These are phyloP conservation scores for Aspergillus brasiliensis DNA, from an alignment of 2,329 filamentous ascomycete species.

Conservation along the genomic window DNA sequence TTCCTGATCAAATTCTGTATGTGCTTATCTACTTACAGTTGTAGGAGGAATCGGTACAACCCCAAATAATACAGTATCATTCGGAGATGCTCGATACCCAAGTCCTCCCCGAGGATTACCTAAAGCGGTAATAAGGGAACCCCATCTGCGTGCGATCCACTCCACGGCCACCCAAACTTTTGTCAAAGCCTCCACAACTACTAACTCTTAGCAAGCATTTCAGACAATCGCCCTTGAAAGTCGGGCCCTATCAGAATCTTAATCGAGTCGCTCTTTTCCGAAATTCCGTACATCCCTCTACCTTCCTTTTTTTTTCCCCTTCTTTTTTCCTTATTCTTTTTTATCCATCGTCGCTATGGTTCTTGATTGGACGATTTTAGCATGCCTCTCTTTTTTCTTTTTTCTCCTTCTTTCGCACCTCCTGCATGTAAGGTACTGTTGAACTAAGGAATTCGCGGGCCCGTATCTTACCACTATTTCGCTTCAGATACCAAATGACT, in stretches of 20 bases:
- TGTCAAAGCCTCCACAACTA: conserved; percentile 8
- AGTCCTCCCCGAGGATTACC: not conserved
- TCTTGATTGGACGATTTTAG: not conserved
- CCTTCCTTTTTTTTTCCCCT: not conserved
- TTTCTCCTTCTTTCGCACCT: not conserved
- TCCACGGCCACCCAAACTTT: conserved; percentile 6
- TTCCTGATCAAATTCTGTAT: not conserved
- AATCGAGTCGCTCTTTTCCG: conserved; percentile 8
- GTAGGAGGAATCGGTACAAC: not conserved
- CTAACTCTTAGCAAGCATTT: not conserved
- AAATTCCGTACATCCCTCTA: not conserved
- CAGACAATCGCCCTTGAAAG: not conserved
- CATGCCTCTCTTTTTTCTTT: not conserved
- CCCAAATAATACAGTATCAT: not conserved
- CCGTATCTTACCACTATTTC: not conserved
- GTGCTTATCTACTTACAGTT: not conserved
- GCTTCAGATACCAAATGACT: not conserved
- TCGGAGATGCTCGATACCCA: not conserved
- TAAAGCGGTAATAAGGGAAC: not conserved
- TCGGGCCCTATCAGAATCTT: conserved; percentile 12
- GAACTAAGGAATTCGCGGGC: not conserved
- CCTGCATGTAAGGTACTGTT: not conserved
- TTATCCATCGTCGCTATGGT: not conserved
- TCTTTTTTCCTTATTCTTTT: not conserved
- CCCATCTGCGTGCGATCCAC: not conserved